Conservation (phyloP, 177 flowering plant species). For the Telopea speciosissima region DNA sequence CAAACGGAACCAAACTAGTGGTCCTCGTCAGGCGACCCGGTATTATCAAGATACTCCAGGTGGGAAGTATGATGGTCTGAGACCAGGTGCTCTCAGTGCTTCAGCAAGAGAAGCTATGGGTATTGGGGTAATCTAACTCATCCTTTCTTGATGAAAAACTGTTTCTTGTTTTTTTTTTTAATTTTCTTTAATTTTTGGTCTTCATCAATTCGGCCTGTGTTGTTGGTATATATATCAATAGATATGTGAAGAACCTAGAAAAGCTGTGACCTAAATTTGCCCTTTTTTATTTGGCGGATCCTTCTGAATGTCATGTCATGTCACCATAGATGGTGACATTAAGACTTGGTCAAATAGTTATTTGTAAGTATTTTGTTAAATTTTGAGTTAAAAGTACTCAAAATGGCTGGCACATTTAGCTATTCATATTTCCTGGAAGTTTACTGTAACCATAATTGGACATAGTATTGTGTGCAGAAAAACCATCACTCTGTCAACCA, state of each 20-base stretch:
- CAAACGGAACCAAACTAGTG: conserved; percentile 44
- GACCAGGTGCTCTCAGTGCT: conserved; percentile 69
- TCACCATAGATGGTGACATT: too few species aligned
- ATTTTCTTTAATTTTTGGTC: background rate
- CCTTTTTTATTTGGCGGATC: too few species aligned
- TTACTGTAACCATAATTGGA: background rate
- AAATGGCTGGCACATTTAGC: background rate
- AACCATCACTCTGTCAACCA: background rate
- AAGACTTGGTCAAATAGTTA: background rate
- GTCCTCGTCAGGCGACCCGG: conserved; percentile 50
- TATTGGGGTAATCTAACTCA: conserved; percentile 61
- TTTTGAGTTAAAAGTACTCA: background rate
- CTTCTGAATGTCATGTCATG: too few species aligned
- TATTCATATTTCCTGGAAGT: background rate
- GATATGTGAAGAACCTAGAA: background rate
- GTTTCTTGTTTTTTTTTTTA: background rate
- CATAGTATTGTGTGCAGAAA: background rate
- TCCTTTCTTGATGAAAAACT: background rate
- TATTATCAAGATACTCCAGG: conserved; percentile 77
- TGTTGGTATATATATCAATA: background rate
- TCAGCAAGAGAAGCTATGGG: conserved; percentile 75
- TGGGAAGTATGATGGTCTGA: conserved; percentile 87
- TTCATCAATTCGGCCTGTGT: background rate
- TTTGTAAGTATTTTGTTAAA: background rate
- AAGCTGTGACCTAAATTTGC: background rate